Conservation (phyloP, 2,329 filamentous ascomycete species). For the Fusarium tjaetaba region DNA sequence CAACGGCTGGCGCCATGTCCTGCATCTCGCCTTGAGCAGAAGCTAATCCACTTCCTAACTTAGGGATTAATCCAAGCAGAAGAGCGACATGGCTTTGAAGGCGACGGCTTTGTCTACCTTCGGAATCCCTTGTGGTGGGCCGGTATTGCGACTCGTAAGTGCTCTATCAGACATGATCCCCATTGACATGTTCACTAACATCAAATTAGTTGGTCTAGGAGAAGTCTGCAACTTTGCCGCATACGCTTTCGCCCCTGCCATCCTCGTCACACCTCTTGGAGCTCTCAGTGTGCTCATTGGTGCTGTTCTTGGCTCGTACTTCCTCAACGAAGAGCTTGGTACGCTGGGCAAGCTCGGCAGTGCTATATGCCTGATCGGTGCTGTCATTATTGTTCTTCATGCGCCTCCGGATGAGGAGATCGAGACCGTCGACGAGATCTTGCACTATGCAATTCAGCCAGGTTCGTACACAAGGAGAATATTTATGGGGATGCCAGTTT, state of each 20-base stretch:
- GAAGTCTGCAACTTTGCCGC: constrained; percentile 98
- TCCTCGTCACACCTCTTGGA: constrained; percentile 93
- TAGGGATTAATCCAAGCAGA: constrained; percentile 91
- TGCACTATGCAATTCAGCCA: constrained; percentile 89
- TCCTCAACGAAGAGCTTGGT: constrained; percentile 90
- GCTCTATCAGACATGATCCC: neutral
- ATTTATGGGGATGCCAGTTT: neutral
- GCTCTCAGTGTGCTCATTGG: constrained; percentile 95
- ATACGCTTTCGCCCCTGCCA: constrained; percentile 98
- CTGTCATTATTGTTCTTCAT: constrained; percentile 96
- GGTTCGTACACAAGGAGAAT: constrained; percentile 62
- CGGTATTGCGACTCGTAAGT: constrained; percentile 86
- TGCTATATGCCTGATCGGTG: constrained; percentile 94
- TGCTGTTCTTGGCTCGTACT: constrained; percentile 93
- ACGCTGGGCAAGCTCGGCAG: constrained; percentile 92
- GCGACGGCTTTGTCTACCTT: constrained; percentile 93
- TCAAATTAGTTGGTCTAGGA: constrained; percentile 79
- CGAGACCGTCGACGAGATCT: constrained; percentile 88
- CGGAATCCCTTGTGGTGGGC: constrained; percentile 98
- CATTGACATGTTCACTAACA: constrained; percentile 30
- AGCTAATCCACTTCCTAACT: constrained; percentile 16
- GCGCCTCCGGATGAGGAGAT: constrained; percentile 94
- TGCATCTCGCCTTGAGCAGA: neutral
- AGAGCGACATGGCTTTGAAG: constrained; percentile 93
- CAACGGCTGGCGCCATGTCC: neutral